Evolutionary conservation across 805 yeast species (phyloP).

Genomic region (baker's yeast (Saccharomyces cerevisiae)): DNA sequence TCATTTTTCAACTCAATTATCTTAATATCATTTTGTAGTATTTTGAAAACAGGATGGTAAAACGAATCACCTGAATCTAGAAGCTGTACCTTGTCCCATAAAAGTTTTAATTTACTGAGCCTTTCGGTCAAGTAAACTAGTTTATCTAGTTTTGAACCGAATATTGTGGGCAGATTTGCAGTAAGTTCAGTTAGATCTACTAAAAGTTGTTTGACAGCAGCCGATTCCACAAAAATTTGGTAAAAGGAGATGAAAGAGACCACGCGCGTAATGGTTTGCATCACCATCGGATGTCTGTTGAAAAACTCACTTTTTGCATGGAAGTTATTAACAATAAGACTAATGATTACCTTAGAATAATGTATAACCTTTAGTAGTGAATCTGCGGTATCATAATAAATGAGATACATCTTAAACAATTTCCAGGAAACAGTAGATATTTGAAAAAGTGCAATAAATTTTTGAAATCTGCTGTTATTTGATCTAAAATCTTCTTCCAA

Average conservation of each 20-base stretch:
- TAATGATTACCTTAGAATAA: slow-evolving; percentile 15
- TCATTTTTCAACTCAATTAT: slow-evolving; percentile 3
- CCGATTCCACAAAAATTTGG: slow-evolving; percentile 15
- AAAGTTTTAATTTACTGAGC: slow-evolving; percentile 11
- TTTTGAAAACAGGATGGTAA: slow-evolving; percentile 23
- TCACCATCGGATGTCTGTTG: slow-evolving; percentile 22
- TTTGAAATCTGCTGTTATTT: slow-evolving; percentile 17
- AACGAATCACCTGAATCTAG: slow-evolving; percentile 12
- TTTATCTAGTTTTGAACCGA: slow-evolving; percentile 10
- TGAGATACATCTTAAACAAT: slow-evolving; percentile 16
- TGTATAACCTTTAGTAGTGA: slow-evolving; percentile 14
- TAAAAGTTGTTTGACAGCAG: slow-evolving; percentile 12
- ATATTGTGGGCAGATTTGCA: slow-evolving; percentile 9
- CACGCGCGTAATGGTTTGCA: slow-evolving; percentile 15
- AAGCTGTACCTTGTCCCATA: slow-evolving; percentile 21
- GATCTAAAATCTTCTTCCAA: slow-evolving; percentile 8
- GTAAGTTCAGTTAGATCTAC: slow-evolving; percentile 18
- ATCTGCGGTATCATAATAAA: slow-evolving; percentile 16
- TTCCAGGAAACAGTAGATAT: slow-evolving; percentile 23
- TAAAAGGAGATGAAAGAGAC: slow-evolving; percentile 21
- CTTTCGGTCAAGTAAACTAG: slow-evolving; percentile 11
- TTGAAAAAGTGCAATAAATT: slow-evolving; percentile 16
- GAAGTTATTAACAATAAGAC: slow-evolving; percentile 15
- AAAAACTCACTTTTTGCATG: slow-evolving; percentile 8
- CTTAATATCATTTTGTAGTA: slow-evolving; percentile 22